Conservation (phyloP, 2,329 filamentous ascomycete genomes). For the Xylariaceae sp. region DNA sequence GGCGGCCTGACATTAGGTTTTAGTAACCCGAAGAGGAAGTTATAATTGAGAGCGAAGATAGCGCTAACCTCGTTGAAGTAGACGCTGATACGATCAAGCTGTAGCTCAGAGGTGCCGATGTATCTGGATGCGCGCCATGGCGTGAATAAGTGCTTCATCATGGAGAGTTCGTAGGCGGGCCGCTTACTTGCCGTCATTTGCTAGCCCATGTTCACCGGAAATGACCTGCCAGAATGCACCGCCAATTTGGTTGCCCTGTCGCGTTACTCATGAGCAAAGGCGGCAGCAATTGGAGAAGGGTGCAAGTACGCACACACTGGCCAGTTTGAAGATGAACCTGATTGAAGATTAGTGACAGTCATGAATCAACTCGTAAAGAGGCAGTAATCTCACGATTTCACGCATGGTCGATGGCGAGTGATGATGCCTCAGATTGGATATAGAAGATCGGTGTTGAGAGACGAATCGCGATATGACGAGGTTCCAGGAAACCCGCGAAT, state of each 20-base stretch:
- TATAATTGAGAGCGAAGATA: neutral
- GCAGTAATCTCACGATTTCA: neutral
- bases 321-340: constrained; percentile 99
- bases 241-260: constrained; percentile 98
- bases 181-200: constrained; percentile 85
- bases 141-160: neutral
- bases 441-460: neutral
- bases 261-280: neutral
- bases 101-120: constrained; percentile 96
- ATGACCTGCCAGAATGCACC: constrained; percentile 97
- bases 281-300: constrained; percentile 13
- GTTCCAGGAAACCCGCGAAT: neutral
- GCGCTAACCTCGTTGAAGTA: constrained; percentile 78
- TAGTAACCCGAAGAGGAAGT: neutral
- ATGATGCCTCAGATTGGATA: neutral
- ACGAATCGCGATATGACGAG: neutral
- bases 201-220: constrained; percentile 90
- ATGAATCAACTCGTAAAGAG: neutral
- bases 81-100: constrained; percentile 99
- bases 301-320: constrained; percentile 75
- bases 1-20: constrained; percentile 59
- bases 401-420: neutral
- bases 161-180: neutral
- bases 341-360: neutral
- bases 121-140: constrained; percentile 60